Conservation (phyloP, 108 stramenopile species). For the Aureococcus anophagefferens region DNA sequence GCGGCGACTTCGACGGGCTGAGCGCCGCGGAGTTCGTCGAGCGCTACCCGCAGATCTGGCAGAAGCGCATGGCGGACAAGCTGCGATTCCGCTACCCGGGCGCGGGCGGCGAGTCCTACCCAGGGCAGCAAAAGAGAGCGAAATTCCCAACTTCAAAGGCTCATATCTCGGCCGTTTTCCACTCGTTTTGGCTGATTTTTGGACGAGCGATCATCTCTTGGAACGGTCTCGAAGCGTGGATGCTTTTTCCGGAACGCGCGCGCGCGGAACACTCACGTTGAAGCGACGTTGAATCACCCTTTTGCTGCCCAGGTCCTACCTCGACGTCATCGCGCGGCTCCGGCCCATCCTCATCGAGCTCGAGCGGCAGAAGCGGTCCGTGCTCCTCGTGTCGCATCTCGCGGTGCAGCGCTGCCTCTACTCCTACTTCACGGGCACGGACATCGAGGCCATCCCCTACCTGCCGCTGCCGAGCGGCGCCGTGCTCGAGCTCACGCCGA, state of each 20-base stretch:
- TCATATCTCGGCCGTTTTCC: no score
- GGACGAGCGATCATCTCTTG: no score
- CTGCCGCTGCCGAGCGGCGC: conserved; percentile 26
- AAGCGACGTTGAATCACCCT: no score
- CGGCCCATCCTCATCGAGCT: conserved; percentile 44
- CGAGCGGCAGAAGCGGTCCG: conserved; percentile 31
- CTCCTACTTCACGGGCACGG: conserved; percentile 42
- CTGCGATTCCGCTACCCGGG: conserved; percentile 44
- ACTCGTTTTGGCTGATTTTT: no score
- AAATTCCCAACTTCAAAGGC: no score
- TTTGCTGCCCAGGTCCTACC: no score
- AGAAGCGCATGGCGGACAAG: conserved; percentile 31
- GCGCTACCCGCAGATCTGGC: conserved; percentile 32
- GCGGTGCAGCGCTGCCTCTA: conserved; percentile 44
- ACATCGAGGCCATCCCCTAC: conserved; percentile 33
- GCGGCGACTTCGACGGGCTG: conserved; percentile 36
- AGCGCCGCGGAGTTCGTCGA: conserved; percentile 21
- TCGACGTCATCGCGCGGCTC: conserved; percentile 46
- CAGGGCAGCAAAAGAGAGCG: no score
- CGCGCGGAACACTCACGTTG: no score
- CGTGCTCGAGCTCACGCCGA: conserved; percentile 28
- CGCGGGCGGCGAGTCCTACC: conserved; percentile 42
- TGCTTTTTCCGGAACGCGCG: no score
- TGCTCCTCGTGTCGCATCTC: conserved; percentile 42
- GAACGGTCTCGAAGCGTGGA: no score